Conservation (phyloP, 768 basidiomycete genomes). For the Leucogyrophana mollusca region DNA sequence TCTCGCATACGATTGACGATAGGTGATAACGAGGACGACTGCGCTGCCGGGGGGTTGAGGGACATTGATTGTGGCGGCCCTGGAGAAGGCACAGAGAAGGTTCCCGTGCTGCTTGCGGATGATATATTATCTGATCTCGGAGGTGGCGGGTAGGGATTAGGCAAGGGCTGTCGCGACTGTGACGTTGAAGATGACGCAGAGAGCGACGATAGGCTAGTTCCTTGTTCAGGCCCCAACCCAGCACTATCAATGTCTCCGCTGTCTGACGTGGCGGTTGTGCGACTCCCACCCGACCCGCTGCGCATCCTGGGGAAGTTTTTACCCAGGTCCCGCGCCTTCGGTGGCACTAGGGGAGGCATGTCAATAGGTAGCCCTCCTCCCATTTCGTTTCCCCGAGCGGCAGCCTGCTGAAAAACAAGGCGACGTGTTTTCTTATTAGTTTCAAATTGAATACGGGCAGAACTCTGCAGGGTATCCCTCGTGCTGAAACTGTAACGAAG, state of each 20-base stretch:
- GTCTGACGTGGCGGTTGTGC: conserved; percentile 74
- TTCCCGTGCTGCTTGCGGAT: conserved; percentile 35
- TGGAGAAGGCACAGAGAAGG: conserved; percentile 37
- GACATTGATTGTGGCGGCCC: conserved; percentile 33
- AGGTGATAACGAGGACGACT: conserved; percentile 62
- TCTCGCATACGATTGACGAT: conserved; percentile 80
- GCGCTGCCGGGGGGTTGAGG: conserved; percentile 31
- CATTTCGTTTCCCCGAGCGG: conserved; percentile 65
- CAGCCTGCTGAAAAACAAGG: conserved; percentile 70
- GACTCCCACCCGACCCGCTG: conserved; percentile 79
- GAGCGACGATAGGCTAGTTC: conserved; percentile 51
- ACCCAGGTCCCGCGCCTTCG: conserved; percentile 41
- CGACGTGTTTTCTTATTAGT: conserved; percentile 75
- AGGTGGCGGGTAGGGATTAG: conserved; percentile 42
- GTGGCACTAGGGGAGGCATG: conserved; percentile 45
- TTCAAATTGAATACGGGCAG: conserved; percentile 77
- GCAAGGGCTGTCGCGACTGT: conserved; percentile 37
- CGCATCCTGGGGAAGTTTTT: conserved; percentile 56
- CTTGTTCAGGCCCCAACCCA: conserved; percentile 37
- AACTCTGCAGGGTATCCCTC: conserved; percentile 75
- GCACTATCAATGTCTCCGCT: conserved; percentile 60
- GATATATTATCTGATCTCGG: conserved; percentile 30
- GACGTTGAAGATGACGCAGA: conserved; percentile 63
- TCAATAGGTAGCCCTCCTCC: conserved; percentile 39
- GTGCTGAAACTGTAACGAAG: conserved; percentile 57